A percentile compares a stretch with the other conserved stretches of the same genome.
phyloP scores from a whole-genome alignment of 108 stramenopile genomes.

The Phaeodactylum tricornutum region DNA sequence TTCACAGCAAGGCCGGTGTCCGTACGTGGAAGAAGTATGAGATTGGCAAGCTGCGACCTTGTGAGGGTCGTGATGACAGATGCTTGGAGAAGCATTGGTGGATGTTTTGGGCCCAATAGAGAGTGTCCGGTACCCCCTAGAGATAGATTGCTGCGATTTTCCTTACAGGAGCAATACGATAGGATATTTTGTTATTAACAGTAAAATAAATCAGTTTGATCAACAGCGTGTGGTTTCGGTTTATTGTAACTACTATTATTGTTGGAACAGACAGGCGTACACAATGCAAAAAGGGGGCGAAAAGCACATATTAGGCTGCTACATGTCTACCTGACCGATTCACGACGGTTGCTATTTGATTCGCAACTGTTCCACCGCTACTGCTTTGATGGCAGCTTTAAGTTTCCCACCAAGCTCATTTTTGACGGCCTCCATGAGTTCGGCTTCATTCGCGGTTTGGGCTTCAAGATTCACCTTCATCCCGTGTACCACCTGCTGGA shows the following conservation, averaged over 20 bases:
- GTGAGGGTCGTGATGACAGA: too few species aligned
- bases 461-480: conserved; percentile 36
- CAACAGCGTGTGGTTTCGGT: too few species aligned
- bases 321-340: not conserved
- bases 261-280: not conserved
- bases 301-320: not conserved
- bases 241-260: not conserved
- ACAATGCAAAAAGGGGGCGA: not conserved
- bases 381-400: conserved; percentile 60
- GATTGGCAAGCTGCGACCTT: too few species aligned
- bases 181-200: not conserved
- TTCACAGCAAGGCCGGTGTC: conserved; percentile 47
- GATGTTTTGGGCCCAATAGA: conserved; percentile 2
- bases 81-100: conserved; percentile 9
- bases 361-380: conserved; percentile 70
- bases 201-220: not conserved
- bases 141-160: too few species aligned
- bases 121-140: too few species aligned
- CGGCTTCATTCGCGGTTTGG: conserved; percentile 21
- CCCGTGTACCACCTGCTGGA: conserved; percentile 73
- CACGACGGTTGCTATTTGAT: conserved; percentile 15
- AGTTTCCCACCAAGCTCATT: conserved; percentile 50
- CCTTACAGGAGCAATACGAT: not conserved
- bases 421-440: conserved; percentile 48
- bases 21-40: conserved; percentile 42